These are phyloP conservation scores for Carex scoparia DNA, from an alignment of 176 grass and related monocot species.

Conservation along the genomic window DNA sequence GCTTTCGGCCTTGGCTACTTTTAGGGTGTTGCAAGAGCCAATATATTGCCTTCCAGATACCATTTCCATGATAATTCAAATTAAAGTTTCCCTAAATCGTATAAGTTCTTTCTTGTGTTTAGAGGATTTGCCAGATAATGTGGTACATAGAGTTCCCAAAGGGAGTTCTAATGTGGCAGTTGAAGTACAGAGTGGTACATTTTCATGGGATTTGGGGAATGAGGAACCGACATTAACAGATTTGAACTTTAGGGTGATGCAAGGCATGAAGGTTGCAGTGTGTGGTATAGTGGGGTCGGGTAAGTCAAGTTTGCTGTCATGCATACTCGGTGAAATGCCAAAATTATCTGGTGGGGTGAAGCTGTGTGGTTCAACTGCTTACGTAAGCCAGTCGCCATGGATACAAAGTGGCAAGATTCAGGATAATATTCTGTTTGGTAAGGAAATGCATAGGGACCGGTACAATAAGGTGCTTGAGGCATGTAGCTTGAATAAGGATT, in stretches of 20 bases:
- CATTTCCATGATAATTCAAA: slow-evolving; percentile 46
- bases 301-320: slow-evolving; percentile 71
- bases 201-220: slow-evolving; percentile 53
- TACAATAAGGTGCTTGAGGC: slow-evolving; percentile 45
- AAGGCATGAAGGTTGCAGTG: slow-evolving; percentile 50
- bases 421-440: slow-evolving; percentile 54
- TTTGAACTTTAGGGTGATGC: slow-evolving; percentile 44
- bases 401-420: slow-evolving; percentile 61
- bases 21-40: slow-evolving; percentile 60
- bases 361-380: slow-evolving; percentile 49
- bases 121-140: slow-evolving; percentile 42
- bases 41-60: slow-evolving; percentile 48
- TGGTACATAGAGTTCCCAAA: slow-evolving; percentile 36
- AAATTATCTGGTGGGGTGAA: slow-evolving; percentile 52
- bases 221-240: slow-evolving; percentile 34
- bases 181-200: slow-evolving; percentile 40
- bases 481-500: slow-evolving; percentile 52
- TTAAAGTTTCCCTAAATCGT: slow-evolving; percentile 66
- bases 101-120: slow-evolving; percentile 55
- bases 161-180: slow-evolving; percentile 40
- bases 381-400: slow-evolving; percentile 67
- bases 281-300: slow-evolving; percentile 75
- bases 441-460: slow-evolving; percentile 31
- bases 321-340: slow-evolving; percentile 68
- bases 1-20: slow-evolving; percentile 61